phyloP scores from a whole-genome alignment of 2,329 filamentous ascomycete species.

The Fusarium foetens region DNA sequence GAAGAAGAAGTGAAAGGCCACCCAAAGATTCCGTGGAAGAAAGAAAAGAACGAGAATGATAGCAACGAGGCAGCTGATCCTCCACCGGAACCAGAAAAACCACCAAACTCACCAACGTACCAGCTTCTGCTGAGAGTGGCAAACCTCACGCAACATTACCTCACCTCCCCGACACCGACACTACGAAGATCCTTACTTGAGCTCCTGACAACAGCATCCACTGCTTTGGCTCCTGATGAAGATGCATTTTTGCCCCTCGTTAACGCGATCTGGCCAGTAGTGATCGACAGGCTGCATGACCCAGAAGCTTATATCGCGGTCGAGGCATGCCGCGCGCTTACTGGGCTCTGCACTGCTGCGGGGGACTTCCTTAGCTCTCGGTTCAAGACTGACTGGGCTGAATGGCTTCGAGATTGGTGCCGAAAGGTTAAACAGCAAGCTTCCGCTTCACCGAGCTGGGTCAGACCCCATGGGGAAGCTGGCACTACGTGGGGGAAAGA shows the following conservation, averaged over 20 bases:
- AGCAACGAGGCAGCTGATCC: slow-evolving; percentile 51
- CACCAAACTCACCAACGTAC: slow-evolving; percentile 81
- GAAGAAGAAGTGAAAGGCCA: slow-evolving; percentile 44
- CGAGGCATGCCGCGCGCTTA: slow-evolving; percentile 75
- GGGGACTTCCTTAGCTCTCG: slow-evolving; percentile 84
- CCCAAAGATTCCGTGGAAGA: slow-evolving; percentile 52
- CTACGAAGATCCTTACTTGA: slow-evolving; percentile 82
- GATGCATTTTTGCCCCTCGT: slow-evolving; percentile 88
- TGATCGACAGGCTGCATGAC: slow-evolving; percentile 75
- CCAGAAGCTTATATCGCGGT: slow-evolving; percentile 74
- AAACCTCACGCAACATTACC: slow-evolving; percentile 86
- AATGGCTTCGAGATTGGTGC: slow-evolving; percentile 63
- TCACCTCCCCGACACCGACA: slow-evolving; percentile 83
- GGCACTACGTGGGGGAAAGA: slow-evolving; percentile 26
- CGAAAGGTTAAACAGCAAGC: slow-evolving; percentile 55
- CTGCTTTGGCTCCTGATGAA: slow-evolving; percentile 78
- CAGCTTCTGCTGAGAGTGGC: slow-evolving; percentile 84
- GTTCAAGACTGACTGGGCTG: slow-evolving; percentile 77
- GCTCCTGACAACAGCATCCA: slow-evolving; percentile 77
- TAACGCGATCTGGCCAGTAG: slow-evolving; percentile 89
- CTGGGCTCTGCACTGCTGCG: slow-evolving; percentile 74
- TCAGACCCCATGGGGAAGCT: slow-evolving; percentile 32
- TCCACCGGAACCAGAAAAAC: slow-evolving; percentile 59
- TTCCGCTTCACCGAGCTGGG: slow-evolving; percentile 30
- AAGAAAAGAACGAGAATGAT: slow-evolving; percentile 49